Percentiles rank a stretch among this genome's conserved stretches.
These are phyloP conservation scores for Diaporthe batatas DNA, from an alignment of 2,329 filamentous ascomycete species.

Conservation along the genomic window DNA sequence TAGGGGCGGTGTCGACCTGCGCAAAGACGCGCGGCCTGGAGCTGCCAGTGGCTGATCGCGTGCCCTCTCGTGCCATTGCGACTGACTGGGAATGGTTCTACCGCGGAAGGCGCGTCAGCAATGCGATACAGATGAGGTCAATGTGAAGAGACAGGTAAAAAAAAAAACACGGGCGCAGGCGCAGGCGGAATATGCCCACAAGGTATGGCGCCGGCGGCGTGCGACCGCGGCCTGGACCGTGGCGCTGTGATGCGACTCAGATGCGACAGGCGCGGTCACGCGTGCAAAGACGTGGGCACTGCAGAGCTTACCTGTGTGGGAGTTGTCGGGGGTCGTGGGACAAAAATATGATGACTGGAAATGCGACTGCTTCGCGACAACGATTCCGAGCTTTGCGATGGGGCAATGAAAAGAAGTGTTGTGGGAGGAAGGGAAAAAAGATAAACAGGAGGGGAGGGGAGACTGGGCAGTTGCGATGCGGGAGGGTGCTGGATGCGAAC, in stretches of 20 bases:
- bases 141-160: no score
- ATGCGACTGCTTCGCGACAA: slow-evolving; percentile 32
- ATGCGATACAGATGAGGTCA: neutral
- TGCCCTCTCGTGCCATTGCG: slow-evolving; percentile 64
- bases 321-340: neutral
- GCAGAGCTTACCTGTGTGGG: slow-evolving; percentile 39
- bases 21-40: slow-evolving; percentile 66
- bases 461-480: slow-evolving; percentile 36
- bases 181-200: neutral
- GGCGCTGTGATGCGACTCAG: slow-evolving; percentile 29
- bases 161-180: no score
- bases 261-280: slow-evolving; percentile 36
- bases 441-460: slow-evolving; percentile 33
- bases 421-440: slow-evolving; percentile 15
- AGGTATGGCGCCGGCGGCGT: slow-evolving; percentile 9
- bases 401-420: slow-evolving; percentile 13
- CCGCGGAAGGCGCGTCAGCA: slow-evolving; percentile 21
- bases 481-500: slow-evolving; percentile 37
- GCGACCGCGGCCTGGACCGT: slow-evolving; percentile 14
- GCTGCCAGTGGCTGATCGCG: slow-evolving; percentile 65
- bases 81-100: slow-evolving; percentile 6
- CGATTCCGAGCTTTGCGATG: slow-evolving; percentile 37
- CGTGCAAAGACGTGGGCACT: slow-evolving; percentile 30
- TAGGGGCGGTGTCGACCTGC: slow-evolving; percentile 61
- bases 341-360: slow-evolving; percentile 18